Percentiles rank a stretch among this genome's conserved stretches.
phyloP scores from a whole-genome alignment of 78 protist species.

The Dictyostelium brefeldianum region DNA sequence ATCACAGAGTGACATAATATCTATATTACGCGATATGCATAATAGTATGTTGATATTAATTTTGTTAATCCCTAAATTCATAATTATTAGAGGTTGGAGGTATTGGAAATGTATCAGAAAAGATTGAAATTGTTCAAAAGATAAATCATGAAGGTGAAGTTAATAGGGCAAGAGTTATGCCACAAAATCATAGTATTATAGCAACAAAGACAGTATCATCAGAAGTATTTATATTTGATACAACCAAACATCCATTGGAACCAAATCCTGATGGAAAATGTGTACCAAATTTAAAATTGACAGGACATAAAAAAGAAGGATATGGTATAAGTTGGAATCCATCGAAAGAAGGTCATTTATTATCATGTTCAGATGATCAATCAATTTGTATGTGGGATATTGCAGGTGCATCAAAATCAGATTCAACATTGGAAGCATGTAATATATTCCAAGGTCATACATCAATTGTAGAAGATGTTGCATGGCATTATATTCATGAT shows the following conservation, averaged over 20 bases:
- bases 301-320: conserved; percentile 97
- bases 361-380: conserved; percentile 93
- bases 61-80: background rate
- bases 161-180: conserved; percentile 97
- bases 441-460: conserved; percentile 81
- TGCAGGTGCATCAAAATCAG: conserved; percentile 36
- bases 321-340: conserved; percentile 97
- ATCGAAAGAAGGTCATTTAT: conserved; percentile 78
- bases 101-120: conserved; percentile 64
- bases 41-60: background rate
- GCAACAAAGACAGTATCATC: conserved; percentile 97
- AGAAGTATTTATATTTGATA: conserved; percentile 94
- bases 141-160: conserved; percentile 97
- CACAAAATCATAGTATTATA: conserved; percentile 92
- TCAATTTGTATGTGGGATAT: conserved; percentile 96
- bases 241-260: conserved; percentile 90
- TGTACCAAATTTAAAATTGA: conserved; percentile 85
- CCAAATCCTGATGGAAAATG: conserved; percentile 80
- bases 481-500: conserved; percentile 89
- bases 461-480: conserved; percentile 90
- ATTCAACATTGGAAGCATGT: conserved; percentile 32
- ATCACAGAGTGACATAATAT: background rate
- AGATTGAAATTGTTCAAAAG: conserved; percentile 81
- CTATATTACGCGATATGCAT: background rate
- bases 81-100: conserved; percentile 83